Base-by-base conservation (phyloP, 75 land plant genomes). In the Selaginella tamariscina region DNA sequence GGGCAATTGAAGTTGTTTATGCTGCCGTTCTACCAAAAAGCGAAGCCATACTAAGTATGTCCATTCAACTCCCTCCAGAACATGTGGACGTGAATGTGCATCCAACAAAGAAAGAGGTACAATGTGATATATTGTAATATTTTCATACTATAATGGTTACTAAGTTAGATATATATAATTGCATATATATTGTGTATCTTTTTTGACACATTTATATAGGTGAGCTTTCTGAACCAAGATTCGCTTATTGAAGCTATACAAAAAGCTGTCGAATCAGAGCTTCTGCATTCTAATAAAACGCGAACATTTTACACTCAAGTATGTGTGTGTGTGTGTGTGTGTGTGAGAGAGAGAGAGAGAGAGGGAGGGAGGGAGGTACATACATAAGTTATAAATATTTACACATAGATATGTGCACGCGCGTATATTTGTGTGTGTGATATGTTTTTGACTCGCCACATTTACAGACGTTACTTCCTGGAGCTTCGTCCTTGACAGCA, bases 51-150 rank as follows among this genome's bases (percentile, higher is more conserved):
- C 71, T 95, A 15, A 90, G 87, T 66, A 83, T 95, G 91, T 95
- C 99, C 29, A 95, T 95, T 49, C 29, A 55, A 24, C 65, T 95
- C 44, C 99, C 99, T 31, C 57, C 85, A 57, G 92, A 90, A 74
- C 99, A 95, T 73, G 88, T 95, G 23, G 99, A 95, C 75, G 99
- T 95, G 62, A 95, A 95, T 84, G 78, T 95, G 9, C 99, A 95
- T 78, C 99, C 99, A 23, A 95, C 99, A 69, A 95, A 95, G 68
- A 75, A 84, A 77, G 99, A 95, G 97, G 98, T 94, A 84, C 24
- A 0, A 20, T 49, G 54, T 49, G 20, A 11, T 20, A 49, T 11
- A 20, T 11, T 11, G 54, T 49, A 11, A 20, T 11, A 20, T 11
- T 49, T 49, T 49, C 20, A 20, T 11, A 49, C 62, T 69, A 27